A percentile compares a stretch with the other conserved stretches of the same genome.
These are phyloP conservation scores for Nidularia sp. DNA, from an alignment of 768 basidiomycete genomes.

Conservation along the genomic window DNA sequence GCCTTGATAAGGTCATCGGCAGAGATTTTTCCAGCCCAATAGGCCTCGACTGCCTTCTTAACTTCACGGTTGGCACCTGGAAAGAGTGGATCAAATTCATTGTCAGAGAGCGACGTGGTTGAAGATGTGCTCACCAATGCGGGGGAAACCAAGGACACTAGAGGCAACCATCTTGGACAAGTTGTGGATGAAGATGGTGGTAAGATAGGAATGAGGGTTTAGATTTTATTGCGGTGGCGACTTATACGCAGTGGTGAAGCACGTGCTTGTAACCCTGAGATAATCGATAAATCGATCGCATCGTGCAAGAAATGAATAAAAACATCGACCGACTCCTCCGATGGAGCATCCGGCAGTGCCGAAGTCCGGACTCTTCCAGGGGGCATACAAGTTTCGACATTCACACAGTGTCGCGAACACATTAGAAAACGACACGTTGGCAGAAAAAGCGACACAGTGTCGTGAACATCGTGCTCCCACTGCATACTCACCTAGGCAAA, in stretches of 20 bases:
- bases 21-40: constrained; percentile 92
- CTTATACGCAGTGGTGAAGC: constrained; percentile 6
- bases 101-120: background rate
- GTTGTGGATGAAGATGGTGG: constrained; percentile 10
- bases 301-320: background rate
- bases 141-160: constrained; percentile 89
- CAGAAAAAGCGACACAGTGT: too few species aligned
- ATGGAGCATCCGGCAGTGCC: background rate
- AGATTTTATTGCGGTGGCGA: background rate
- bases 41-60: constrained; percentile 97
- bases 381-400: too few species aligned
- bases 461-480: too few species aligned
- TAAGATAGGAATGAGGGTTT: constrained; percentile 13
- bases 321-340: background rate
- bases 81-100: background rate
- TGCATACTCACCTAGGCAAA: too few species aligned
- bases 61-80: constrained; percentile 90
- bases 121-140: constrained; percentile 59
- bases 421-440: too few species aligned
- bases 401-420: too few species aligned
- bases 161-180: constrained; percentile 63
- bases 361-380: too few species aligned
- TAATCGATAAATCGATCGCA: constrained; percentile 29
- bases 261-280: constrained; percentile 28
- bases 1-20: constrained; percentile 85